Base-by-base conservation (phyloP, 1,139 yeast genomes). In the Yamadazyma trypodendri region DNA sequence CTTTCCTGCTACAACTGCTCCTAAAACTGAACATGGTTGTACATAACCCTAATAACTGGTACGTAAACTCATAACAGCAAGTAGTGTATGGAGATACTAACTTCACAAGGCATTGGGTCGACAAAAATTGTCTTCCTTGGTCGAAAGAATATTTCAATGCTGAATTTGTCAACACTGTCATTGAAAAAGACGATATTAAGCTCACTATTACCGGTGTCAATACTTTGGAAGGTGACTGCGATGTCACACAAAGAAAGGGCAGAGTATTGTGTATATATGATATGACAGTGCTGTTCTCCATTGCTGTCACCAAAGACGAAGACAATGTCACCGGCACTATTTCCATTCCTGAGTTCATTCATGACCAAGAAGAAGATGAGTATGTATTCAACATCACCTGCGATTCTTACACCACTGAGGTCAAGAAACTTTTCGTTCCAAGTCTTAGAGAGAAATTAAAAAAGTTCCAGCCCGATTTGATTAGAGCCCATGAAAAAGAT, bases 31-130 rank as follows among this genome's bases (percentile, higher is more conserved):
- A 13, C 11, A 82, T 83, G 90, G 85, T 81, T 37, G 89, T 84
- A 32, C 84, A 83, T 58, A 84, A 84, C 66, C 94, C 94, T 32
- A 84, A 84, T 61, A 84, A 84, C 76, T 84, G 92, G 81, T 76
- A 70, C 47, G 81, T 73, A 22, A 23, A 13, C 16, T 10, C 17
- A 4, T 10, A 23, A 11, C 14, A 18, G 16, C 7, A 6, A 18
- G 9, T 14, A 12, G n/a, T n/a, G n/a, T 18, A 14, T 23, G 32
- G 21, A n/a, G 28, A 17, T 39, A 48, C 60, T 58, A 55, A 56
- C 65, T 13, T 11, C 32, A 38, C 37, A 24, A 73, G 82, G 94
- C 92, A 84, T 66, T 84, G 94, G 92, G 81, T 84, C 30, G 88
- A 84, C 54, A 83, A 79, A 55, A 83, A 84, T 65, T 83, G 90